Conservation (phyloP, 2,329 filamentous ascomycete genomes). For the Tricladium varicosporioides region DNA sequence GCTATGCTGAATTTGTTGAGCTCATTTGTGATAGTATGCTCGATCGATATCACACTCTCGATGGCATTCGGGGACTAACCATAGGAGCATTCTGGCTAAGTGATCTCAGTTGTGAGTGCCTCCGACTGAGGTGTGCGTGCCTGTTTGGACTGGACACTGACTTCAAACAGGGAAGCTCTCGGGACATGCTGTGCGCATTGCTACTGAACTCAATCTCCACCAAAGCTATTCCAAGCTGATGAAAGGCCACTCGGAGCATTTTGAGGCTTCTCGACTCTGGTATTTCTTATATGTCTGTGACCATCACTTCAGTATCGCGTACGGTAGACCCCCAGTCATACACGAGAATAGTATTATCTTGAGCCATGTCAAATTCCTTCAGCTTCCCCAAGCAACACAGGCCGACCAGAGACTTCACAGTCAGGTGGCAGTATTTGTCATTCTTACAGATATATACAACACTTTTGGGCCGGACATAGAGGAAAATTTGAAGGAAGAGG, state of each 20-base stretch:
- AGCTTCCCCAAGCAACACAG: conserved; percentile 47
- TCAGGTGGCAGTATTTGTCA: conserved; percentile 59
- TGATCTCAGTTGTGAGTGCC: conserved; percentile 41
- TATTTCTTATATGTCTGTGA: conserved; percentile 65
- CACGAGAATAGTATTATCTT: conserved; percentile 55
- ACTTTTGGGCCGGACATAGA: conserved; percentile 57
- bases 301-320: conserved; percentile 64
- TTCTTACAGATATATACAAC: conserved; percentile 56
- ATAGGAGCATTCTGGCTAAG: conserved; percentile 64
- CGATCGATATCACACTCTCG: conserved; percentile 53
- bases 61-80: conserved; percentile 58
- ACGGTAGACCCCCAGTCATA: conserved; percentile 60
- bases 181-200: conserved; percentile 56
- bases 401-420: conserved; percentile 55
- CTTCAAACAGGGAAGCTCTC: conserved; percentile 49
- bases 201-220: conserved; percentile 55
- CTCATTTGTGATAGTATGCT: conserved; percentile 57
- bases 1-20: conserved; percentile 55
- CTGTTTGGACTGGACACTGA: background rate
- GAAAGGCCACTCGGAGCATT: conserved; percentile 45
- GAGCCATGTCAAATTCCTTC: conserved; percentile 54
- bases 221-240: conserved; percentile 50
- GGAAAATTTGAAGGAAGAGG: conserved; percentile 43
- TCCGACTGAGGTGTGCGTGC: background rate
- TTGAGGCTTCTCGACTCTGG: conserved; percentile 58